A percentile compares a stretch with the other conserved stretches of the same genome.
Evolutionary conservation across 2,329 filamentous ascomycete species (phyloP).

Genomic region (Colletotrichum liriopes): DNA sequence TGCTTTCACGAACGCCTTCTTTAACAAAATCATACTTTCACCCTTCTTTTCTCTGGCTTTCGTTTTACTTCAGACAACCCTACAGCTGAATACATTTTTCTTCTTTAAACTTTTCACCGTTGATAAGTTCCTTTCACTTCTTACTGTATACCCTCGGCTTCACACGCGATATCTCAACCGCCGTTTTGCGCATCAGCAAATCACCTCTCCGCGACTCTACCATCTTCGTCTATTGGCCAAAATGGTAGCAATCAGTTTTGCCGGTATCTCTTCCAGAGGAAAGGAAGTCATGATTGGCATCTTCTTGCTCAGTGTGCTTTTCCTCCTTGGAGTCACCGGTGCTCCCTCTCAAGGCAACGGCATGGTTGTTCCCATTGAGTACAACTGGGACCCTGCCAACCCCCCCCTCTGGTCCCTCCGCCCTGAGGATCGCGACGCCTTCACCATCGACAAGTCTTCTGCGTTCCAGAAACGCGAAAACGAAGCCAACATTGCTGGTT

Average conservation of each 20-base stretch:
- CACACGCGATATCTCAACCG: too few relatives aligned
- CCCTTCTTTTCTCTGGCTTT: neutral
- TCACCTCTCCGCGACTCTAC: neutral
- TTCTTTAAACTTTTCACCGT: neutral
- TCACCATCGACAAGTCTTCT: neutral
- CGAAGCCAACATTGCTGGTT: neutral
- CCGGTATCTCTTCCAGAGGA: neutral
- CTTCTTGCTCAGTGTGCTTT: neutral
- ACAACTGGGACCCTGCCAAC: conserved; percentile 6
- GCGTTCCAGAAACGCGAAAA: neutral
- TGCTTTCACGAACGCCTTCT: neutral
- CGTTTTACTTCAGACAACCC: neutral
- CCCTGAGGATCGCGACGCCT: neutral
- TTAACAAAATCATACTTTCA: neutral
- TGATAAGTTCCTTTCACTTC: conserved; percentile 8
- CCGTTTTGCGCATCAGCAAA: neutral
- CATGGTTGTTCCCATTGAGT: neutral
- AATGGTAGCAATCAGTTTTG: neutral
- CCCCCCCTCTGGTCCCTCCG: conserved; percentile 30
- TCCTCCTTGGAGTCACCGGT: conserved; percentile 2
- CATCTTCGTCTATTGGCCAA: neutral
- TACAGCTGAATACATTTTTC: neutral
- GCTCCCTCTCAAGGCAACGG: neutral
- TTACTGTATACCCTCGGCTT: neutral
- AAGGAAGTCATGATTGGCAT: neutral